A percentile compares a stretch with the other conserved stretches of the same genome.
phyloP scores from a whole-genome alignment of 1,284 basidiomycete genomes.

The Quambalaria eucalypti region DNA sequence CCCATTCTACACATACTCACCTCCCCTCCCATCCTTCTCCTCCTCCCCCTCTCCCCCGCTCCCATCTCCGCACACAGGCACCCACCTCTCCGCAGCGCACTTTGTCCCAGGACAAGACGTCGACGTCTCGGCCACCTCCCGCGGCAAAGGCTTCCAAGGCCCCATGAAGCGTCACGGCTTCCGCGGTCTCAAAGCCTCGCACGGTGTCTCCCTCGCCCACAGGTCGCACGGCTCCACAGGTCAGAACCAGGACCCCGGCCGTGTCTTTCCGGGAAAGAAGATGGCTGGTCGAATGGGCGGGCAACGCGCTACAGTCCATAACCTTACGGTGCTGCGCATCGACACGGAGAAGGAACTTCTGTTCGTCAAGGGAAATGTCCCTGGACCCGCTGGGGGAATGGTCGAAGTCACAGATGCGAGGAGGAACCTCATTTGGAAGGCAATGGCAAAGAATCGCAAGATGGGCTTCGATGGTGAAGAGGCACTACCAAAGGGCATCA shows the following conservation, averaged over 20 bases:
- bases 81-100: constrained; percentile 78
- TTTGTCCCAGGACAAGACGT: constrained; percentile 97
- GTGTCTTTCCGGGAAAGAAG: constrained; percentile 92
- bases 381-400: constrained; percentile 53
- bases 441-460: constrained; percentile 24
- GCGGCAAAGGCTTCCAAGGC: constrained; percentile 91
- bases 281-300: constrained; percentile 94
- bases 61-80: constrained; percentile 54
- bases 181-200: constrained; percentile 80
- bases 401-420: constrained; percentile 45
- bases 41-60: neutral
- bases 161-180: constrained; percentile 96
- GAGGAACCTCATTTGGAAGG: constrained; percentile 38
- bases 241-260: constrained; percentile 78
- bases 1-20: too few species aligned
- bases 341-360: constrained; percentile 77
- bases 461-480: constrained; percentile 55
- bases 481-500: constrained; percentile 71
- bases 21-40: neutral
- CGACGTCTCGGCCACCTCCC: constrained; percentile 87
- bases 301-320: constrained; percentile 56
- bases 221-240: constrained; percentile 87
- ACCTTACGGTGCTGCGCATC: constrained; percentile 77
- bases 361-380: constrained; percentile 62
- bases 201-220: constrained; percentile 93